Percentiles rank a stretch among this genome's conserved stretches.
These are phyloP conservation scores for Clitoria ternatea DNA, from an alignment of 306 rosid genomes.

Conservation along the genomic window DNA sequence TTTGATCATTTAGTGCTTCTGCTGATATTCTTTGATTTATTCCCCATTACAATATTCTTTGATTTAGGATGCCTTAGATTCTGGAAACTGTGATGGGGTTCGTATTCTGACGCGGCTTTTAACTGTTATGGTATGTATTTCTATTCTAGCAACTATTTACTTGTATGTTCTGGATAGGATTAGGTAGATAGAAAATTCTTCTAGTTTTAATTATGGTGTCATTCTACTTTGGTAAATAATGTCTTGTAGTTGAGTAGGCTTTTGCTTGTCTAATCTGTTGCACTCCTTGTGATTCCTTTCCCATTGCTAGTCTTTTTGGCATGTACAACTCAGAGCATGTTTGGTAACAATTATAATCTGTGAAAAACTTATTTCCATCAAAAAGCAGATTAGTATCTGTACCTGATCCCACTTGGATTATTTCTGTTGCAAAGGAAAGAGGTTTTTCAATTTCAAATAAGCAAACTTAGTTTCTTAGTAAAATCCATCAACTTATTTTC, in stretches of 20 bases:
- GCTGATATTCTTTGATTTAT: background rate
- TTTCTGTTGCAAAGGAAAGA: background rate
- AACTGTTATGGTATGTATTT: constrained; percentile 69
- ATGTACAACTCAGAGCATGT: background rate
- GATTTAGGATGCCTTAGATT: constrained; percentile 69
- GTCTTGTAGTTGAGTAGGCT: background rate
- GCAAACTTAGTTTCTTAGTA: background rate
- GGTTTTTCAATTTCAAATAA: background rate
- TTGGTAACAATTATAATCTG: background rate
- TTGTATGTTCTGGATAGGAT: constrained; percentile 7
- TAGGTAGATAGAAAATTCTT: constrained; percentile 3
- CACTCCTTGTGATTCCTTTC: constrained; percentile 10
- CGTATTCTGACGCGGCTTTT: constrained; percentile 82
- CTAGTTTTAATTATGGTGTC: background rate
- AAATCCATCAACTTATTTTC: background rate
- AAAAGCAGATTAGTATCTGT: background rate
- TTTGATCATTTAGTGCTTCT: background rate
- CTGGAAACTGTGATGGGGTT: constrained; percentile 67
- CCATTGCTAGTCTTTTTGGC: background rate
- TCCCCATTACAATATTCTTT: background rate
- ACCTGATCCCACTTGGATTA: too few relatives aligned
- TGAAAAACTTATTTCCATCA: background rate
- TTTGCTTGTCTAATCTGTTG: background rate
- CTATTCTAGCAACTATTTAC: background rate
- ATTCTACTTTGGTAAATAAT: background rate